A percentile compares a stretch with the other conserved stretches of the same genome.
These are phyloP conservation scores for Vachellia collinsii DNA, from an alignment of 306 rosid species.

Conservation along the genomic window DNA sequence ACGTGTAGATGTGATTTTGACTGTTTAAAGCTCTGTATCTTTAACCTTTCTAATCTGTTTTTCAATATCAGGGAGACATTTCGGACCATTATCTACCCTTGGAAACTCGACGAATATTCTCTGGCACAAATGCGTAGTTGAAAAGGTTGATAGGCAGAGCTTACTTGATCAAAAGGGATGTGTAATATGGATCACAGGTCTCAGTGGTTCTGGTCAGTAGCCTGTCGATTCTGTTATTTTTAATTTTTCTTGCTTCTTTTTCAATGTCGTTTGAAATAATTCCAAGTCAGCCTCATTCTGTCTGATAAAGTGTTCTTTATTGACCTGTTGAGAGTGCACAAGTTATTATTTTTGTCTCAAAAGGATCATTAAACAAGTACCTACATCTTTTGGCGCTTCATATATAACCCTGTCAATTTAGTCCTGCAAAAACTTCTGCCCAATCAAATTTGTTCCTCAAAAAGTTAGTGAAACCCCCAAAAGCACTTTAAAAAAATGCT, in stretches of 20 bases:
- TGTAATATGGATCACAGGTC: conserved; percentile 81
- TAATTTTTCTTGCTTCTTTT: conserved; percentile 6
- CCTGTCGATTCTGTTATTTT: conserved; percentile 42
- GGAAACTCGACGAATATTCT: conserved; percentile 70
- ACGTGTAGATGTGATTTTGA: not conserved
- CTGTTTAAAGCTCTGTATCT: not conserved
- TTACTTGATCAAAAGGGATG: conserved; percentile 74
- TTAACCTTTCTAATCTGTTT: conserved; percentile 29
- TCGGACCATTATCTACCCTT: conserved; percentile 45
- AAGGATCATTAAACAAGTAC: not conserved
- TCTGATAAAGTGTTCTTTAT: not conserved
- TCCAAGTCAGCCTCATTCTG: not conserved
- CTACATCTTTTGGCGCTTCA: not conserved
- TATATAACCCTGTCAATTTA: not conserved
- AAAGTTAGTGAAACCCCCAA: no score
- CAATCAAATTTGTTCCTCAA: no score
- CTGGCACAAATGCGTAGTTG: conserved; percentile 70
- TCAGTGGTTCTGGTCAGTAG: conserved; percentile 80
- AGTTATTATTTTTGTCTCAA: not conserved
- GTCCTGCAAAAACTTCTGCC: not conserved
- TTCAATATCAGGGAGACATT: conserved; percentile 47
- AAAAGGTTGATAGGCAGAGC: conserved; percentile 56
- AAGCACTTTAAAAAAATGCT: no score
- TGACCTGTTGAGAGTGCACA: not conserved
- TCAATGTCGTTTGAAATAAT: not conserved